These are phyloP conservation scores for Globisporangium orthogonon DNA, from an alignment of 352 stramenopile species.

Conservation along the genomic window DNA sequence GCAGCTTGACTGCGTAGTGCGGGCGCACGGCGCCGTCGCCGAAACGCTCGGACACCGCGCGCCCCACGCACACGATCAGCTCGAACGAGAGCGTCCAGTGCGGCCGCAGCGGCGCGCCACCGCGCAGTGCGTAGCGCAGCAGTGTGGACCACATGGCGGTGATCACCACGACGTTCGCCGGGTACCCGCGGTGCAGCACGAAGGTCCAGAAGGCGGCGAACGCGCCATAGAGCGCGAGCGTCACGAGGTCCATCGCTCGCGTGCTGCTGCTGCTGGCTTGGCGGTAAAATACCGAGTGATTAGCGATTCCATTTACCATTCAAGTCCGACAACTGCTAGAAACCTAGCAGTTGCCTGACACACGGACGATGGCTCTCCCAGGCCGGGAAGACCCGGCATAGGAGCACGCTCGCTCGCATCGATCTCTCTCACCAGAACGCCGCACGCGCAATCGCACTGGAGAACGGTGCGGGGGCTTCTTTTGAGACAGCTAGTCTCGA, in stretches of 20 bases:
- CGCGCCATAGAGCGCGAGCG: constrained; percentile 1
- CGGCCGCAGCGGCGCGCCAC: constrained; percentile 9
- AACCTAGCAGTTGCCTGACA: no score
- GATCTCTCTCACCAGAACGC: no score
- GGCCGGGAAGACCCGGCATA: no score
- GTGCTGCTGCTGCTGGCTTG: no score
- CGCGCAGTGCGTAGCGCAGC: constrained; percentile 1
- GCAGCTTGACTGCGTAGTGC: constrained; percentile 17
- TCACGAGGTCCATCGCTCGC: not conserved
- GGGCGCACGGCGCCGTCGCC: constrained; percentile 12
- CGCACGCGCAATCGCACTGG: no score
- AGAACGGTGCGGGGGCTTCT: no score
- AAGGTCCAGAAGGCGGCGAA: constrained; percentile 1
- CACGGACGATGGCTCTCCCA: no score
- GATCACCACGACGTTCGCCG: constrained; percentile 10
- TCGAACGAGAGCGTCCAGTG: constrained; percentile 36
- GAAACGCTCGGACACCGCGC: constrained; percentile 11
- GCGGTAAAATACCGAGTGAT: no score
- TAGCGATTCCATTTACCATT: no score
- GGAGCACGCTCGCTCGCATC: no score
- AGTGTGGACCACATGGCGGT: not conserved
- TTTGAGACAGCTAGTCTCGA: no score
- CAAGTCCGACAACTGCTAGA: no score
- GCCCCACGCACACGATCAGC: constrained; percentile 17
- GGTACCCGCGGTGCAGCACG: constrained; percentile 2